Percentiles rank a stretch among this genome's conserved stretches.
Conservation (phyloP, 148 eudicot genomes). For the Dysphania ambrosioides region DNA sequence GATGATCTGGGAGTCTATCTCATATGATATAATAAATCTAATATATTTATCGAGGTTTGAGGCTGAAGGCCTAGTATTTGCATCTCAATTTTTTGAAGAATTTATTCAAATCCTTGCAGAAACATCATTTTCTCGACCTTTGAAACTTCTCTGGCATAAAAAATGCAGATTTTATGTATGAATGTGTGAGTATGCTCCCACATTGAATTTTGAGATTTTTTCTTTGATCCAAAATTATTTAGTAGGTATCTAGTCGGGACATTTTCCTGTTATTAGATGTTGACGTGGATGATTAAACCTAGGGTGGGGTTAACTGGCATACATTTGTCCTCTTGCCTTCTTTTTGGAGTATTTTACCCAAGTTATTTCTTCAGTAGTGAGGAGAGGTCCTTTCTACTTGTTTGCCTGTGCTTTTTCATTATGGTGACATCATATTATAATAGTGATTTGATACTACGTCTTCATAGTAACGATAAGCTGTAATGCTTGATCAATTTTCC, state of each 20-base stretch:
- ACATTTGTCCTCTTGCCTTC: background rate
- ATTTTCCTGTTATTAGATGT: background rate
- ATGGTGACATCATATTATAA: background rate
- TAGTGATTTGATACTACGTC: background rate
- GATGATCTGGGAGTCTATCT: no score
- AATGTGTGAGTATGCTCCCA: background rate
- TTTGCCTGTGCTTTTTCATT: background rate
- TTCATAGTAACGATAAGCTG: background rate
- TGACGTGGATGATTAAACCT: background rate
- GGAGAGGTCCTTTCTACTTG: background rate
- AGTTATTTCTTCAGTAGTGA: background rate
- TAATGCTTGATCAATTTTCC: constrained; percentile 25
- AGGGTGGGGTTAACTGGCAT: background rate
- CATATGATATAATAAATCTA: no score
- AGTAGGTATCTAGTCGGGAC: background rate
- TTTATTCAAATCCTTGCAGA: no score
- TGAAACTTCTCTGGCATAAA: background rate
- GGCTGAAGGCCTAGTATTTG: background rate
- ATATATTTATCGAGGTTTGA: no score
- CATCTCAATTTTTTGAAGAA: no score
- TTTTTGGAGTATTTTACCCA: background rate
- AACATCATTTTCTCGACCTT: no score
- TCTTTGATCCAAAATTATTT: background rate
- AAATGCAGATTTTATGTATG: background rate
- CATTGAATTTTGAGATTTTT: background rate